A percentile compares a stretch with the other conserved stretches of the same genome.
Evolutionary conservation across 176 grass and related monocot species (phyloP).

Genomic region (Carex myosuroides): DNA sequence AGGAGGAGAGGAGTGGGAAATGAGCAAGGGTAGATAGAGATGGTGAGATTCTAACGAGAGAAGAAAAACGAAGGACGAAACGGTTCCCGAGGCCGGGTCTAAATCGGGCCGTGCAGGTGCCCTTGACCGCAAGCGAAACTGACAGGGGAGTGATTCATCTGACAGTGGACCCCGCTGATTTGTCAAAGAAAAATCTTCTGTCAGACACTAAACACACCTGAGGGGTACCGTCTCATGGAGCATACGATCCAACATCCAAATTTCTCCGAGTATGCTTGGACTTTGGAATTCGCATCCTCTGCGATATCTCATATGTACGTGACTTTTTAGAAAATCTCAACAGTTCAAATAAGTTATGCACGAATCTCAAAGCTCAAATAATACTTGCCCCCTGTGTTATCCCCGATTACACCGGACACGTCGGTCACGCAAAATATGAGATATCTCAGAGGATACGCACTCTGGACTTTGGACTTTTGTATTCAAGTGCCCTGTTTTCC

Average conservation of each 20-base stretch:
- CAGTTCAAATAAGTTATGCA: too few relatives aligned
- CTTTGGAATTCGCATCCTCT: too few relatives aligned
- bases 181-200: background rate
- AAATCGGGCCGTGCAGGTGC: background rate
- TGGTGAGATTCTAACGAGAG: constrained; percentile 11
- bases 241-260: background rate
- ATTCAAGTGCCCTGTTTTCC: too few relatives aligned
- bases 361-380: too few relatives aligned
- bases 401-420: too few relatives aligned
- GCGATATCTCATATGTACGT: too few relatives aligned
- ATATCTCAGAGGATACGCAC: too few relatives aligned
- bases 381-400: too few relatives aligned
- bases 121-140: background rate
- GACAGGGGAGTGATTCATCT: background rate
- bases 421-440: too few relatives aligned
- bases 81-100: background rate
- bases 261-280: background rate
- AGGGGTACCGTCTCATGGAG: background rate
- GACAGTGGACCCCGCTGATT: background rate
- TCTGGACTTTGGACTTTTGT: background rate
- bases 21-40: constrained; percentile 2
- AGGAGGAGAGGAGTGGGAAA: background rate
- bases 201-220: background rate
- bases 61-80: background rate
- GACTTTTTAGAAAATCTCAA: too few relatives aligned